Evolutionary conservation across 306 rosid genomes (phyloP).

Genomic region (Ochetophila trinervis): DNA sequence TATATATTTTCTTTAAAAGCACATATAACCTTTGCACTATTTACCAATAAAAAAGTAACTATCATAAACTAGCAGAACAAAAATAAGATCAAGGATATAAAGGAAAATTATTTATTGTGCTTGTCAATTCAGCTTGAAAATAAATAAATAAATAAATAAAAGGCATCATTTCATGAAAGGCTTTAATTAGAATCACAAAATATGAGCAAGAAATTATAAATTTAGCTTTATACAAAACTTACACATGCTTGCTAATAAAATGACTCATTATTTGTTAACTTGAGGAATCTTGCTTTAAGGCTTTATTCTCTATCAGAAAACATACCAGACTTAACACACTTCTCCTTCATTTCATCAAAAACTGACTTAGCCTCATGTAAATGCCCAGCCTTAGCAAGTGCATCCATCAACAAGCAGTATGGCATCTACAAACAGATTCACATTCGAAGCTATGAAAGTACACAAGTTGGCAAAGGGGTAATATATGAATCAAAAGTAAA

Average conservation of each 20-base stretch:
- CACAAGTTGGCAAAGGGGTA: neutral
- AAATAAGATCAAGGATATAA: too few species aligned
- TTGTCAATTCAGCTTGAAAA: too few species aligned
- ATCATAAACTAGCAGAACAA: too few species aligned
- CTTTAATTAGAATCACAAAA: too few species aligned
- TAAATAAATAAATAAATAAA: too few species aligned
- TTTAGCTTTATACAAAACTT: too few species aligned
- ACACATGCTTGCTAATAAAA: neutral
- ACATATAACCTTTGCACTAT: neutral
- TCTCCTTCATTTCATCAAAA: slow-evolving; percentile 64
- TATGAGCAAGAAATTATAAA: too few species aligned
- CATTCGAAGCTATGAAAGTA: slow-evolving; percentile 5
- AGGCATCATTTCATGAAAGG: too few species aligned
- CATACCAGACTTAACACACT: slow-evolving; percentile 62
- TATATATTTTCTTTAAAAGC: neutral
- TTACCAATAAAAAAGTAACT: neutral
- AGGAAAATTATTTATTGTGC: too few species aligned
- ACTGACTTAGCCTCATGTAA: slow-evolving; percentile 65
- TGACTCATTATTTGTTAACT: neutral
- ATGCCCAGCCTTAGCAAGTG: slow-evolving; percentile 71
- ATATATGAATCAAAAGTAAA: neutral
- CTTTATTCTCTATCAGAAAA: slow-evolving; percentile 23
- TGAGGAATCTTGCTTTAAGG: slow-evolving; percentile 18
- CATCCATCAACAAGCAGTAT: slow-evolving; percentile 79
- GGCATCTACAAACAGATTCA: slow-evolving; percentile 61